Conservation (phyloP, 2,329 filamentous ascomycete genomes). For the Trichoderma polysporum region DNA sequence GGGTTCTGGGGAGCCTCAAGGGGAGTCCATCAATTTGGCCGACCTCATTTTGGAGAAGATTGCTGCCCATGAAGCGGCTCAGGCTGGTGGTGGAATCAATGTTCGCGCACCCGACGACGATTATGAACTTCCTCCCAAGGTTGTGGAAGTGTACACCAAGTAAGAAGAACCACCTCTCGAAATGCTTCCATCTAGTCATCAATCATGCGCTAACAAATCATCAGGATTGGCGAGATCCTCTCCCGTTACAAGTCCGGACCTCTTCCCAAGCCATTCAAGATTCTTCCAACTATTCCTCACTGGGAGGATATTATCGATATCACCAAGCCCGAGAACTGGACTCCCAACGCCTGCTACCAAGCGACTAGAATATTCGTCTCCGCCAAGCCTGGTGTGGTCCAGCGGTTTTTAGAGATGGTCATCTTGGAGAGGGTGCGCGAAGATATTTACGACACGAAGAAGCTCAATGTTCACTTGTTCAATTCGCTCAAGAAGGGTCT, state of each 20-base stretch:
- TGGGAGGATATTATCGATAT: conserved; percentile 87
- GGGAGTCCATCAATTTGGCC: conserved; percentile 73
- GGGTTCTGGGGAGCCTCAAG: conserved; percentile 46
- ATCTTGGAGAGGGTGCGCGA: conserved; percentile 88
- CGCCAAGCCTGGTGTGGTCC: conserved; percentile 73
- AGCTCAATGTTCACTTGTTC: conserved; percentile 94
- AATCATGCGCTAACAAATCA: conserved; percentile 21
- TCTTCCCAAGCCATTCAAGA: conserved; percentile 95
- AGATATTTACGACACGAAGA: conserved; percentile 91
- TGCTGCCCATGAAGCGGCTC: conserved; percentile 77
- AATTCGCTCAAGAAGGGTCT: conserved; percentile 86
- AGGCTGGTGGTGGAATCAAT: conserved; percentile 42
- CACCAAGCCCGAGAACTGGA: conserved; percentile 74
- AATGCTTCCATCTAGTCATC: not conserved
- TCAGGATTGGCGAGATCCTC: conserved; percentile 78
- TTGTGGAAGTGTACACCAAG: conserved; percentile 92
- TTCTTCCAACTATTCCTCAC: conserved; percentile 83
- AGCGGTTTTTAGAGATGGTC: conserved; percentile 83
- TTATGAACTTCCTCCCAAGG: conserved; percentile 83
- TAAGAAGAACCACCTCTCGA: conserved; percentile 38
- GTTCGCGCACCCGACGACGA: conserved; percentile 69
- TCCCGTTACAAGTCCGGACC: conserved; percentile 95
- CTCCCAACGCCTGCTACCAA: conserved; percentile 77
- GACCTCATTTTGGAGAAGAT: conserved; percentile 95
- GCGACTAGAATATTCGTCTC: conserved; percentile 92